Evolutionary conservation across 306 rosid species (phyloP).

Genomic region (Macrotyloma uniflorum): DNA sequence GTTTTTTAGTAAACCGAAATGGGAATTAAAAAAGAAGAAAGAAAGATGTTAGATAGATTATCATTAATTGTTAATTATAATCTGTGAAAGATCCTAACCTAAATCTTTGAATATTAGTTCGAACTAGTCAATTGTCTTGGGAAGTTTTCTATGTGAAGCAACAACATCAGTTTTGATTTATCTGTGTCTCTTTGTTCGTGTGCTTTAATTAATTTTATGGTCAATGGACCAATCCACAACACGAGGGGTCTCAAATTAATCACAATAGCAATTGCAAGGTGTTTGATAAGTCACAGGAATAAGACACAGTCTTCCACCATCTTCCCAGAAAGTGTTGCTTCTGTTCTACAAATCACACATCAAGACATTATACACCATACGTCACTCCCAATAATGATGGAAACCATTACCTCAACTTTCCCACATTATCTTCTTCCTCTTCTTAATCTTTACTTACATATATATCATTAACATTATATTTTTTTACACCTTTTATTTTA

Average conservation of each 20-base stretch:
- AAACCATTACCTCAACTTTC: neutral
- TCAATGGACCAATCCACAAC: neutral
- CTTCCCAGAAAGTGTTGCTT: neutral
- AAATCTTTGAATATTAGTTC: neutral
- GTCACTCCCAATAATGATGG: neutral
- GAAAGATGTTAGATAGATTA: neutral
- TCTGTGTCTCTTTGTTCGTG: neutral
- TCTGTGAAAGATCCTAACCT: neutral
- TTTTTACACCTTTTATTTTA: too few relatives aligned
- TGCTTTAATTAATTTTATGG: neutral
- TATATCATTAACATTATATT: too few relatives aligned
- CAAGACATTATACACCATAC: neutral
- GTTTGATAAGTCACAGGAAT: neutral
- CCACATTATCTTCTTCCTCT: neutral
- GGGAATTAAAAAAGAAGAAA: neutral
- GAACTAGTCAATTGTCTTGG: slow-evolving; percentile 11
- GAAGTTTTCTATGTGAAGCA: neutral
- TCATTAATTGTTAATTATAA: neutral
- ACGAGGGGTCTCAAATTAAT: neutral
- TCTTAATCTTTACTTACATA: too few relatives aligned
- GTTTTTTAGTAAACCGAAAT: neutral
- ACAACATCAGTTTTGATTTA: neutral
- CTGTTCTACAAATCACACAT: neutral
- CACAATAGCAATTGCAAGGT: neutral
- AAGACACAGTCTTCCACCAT: neutral